Base-by-base conservation (phyloP, 495 filamentous ascomycete genomes). In the Neurospora sublineolata region DNA sequence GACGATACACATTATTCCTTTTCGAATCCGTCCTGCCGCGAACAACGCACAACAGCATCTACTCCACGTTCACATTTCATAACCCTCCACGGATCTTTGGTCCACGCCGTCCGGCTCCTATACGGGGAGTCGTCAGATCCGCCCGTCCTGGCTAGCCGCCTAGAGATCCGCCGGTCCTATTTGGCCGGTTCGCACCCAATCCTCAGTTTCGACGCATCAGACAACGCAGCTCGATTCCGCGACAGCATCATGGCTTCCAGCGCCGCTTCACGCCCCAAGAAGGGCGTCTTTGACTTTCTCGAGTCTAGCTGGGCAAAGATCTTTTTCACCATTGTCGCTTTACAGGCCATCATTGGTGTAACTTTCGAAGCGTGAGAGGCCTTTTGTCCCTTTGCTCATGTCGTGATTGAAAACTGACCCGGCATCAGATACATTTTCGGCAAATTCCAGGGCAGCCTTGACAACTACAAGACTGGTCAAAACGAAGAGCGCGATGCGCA, bases 271-370 rank as follows among this genome's bases (percentile, higher is more conserved):
- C 73, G 74, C 72, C 70, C 76, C 52, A 37, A 68, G 39, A 46
- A 77, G 73, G 86, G 79, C 75, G 73, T 60, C 40, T 89, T 90
- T 84, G 93, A 93, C 75, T 83, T 89, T 74, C 89, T 94, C 69
- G 91, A 88, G 76, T 90, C 92, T 4, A 84, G 84, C 75, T 99
- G 96, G 96, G 93, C 93, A 3, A 95, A 93, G 89, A 81, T 88
- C 71, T 97, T 97, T 78, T 85, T 94, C 76, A 77, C 90, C 73
- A 83, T 92, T 44, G 89, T 94, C 38, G 79, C 89, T 42, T 44
- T 93, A 58, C 96, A 99, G 80, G 90, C 92, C 42, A 79, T 90
- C 38, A 87, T 94, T 67, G 90, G 90, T 38, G 85, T 98, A 72
- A 90, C 86, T 6, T 89, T 97, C 67, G 93, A 99, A 87, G 86